These are phyloP conservation scores for Ambispora gerdemannii DNA, from an alignment of 192 early-diverging fungal species.

Conservation along the genomic window DNA sequence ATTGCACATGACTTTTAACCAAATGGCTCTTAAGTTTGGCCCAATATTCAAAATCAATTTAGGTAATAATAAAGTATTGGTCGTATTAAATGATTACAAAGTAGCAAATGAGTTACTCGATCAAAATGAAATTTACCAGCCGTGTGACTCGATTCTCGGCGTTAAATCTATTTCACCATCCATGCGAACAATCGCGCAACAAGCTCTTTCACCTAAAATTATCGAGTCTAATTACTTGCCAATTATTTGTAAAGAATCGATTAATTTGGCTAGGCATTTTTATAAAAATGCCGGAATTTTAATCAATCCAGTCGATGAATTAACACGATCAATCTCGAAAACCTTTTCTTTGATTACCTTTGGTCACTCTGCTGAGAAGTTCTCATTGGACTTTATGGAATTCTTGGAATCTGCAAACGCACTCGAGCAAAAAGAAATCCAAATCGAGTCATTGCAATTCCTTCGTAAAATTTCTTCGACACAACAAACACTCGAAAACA, in stretches of 20 bases:
- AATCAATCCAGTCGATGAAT: background rate
- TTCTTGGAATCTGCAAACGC: background rate
- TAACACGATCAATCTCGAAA: background rate
- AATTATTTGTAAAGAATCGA: background rate
- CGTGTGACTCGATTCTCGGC: background rate
- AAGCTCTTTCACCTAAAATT: background rate
- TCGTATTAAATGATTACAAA: background rate
- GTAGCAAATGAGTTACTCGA: background rate
- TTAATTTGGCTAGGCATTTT: background rate
- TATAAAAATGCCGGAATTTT: background rate
- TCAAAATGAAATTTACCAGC: background rate
- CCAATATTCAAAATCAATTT: background rate
- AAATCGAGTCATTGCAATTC: background rate
- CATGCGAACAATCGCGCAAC: background rate
- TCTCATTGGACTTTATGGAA: background rate
- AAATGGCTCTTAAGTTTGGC: background rate
- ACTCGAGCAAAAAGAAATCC: background rate
- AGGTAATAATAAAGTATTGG: background rate
- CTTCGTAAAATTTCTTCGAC: background rate
- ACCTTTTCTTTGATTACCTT: background rate
- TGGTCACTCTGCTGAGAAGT: background rate
- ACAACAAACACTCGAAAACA: background rate
- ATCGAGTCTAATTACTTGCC: background rate
- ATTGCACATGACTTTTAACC: background rate
- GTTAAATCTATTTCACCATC: background rate